Evolutionary conservation across 208 protist species (phyloP), one percentile per base, ranked within the genome.

Genomic region (Leishmania tarentolae): DNA sequence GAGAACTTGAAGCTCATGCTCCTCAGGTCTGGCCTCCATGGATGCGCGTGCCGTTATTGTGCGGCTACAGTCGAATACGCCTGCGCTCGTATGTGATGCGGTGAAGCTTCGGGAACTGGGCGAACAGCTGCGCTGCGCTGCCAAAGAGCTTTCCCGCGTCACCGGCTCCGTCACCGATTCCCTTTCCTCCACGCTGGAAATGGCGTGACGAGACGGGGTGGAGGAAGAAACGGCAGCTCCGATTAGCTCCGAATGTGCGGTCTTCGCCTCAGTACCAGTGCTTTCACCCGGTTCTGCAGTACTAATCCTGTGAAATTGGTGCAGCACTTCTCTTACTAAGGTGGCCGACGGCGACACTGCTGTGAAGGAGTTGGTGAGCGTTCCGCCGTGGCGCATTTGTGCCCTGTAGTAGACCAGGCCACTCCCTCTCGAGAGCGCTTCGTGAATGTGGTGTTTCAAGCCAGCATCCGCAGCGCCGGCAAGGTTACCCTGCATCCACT

Each of bases 401-500:
- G n/a, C 59, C 21, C 31, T 61, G 77, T 79, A 79, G 72, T 76
- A 80, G 35, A 79, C 77, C 28, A 85, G 6, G 42, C 71, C 75
- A 57, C 65, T 31, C 4, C 57, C 28, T 6, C 31, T n/a, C 21
- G 50, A 24, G 15, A 85, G n/a, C 9, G 15, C 37, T 13, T 31
- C 2, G 44, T 31, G 50, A 15, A 72, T 59, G 65, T 85, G 63
- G 6, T 52, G 7, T 8, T 44, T 78, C 53, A 85, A 52, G 8
- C 76, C 82, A 1, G 11, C 63, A 44, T 85, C 82, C 17, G 76
- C 76, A 4, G 75, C 82, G 21, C 17, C 1, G 9, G 77, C 56
- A 13, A 85, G 71, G n/a, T 74, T 42, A 17, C 82, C 78, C 1
- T 52, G 47, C 77, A 82, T 11, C 82, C 82, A 85, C 53, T 40